Percentiles rank a stretch among this genome's conserved stretches.
These are phyloP conservation scores for Cladosporium sp. DNA, from an alignment of 2,329 filamentous ascomycete genomes.

Conservation along the genomic window DNA sequence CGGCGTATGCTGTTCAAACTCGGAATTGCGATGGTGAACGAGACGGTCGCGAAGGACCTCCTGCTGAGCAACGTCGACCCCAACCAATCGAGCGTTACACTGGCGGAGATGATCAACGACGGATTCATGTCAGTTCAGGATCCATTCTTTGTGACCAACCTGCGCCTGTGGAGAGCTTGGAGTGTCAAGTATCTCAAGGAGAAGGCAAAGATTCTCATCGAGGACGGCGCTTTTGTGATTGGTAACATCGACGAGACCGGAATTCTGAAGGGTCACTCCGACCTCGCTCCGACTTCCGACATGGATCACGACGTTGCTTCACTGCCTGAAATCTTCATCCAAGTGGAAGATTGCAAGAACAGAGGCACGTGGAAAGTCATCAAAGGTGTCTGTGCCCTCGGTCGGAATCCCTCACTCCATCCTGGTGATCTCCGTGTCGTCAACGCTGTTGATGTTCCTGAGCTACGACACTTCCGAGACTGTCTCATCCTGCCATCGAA, in stretches of 20 bases:
- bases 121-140: constrained; percentile 76
- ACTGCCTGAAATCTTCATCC: constrained; percentile 86
- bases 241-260: constrained; percentile 86
- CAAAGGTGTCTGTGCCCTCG: constrained; percentile 77
- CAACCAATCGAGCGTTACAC: constrained; percentile 73
- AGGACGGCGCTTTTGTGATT: constrained; percentile 82
- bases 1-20: constrained; percentile 68
- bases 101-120: constrained; percentile 75
- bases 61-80: constrained; percentile 79
- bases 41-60: constrained; percentile 64
- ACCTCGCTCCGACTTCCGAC: constrained; percentile 43
- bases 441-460: constrained; percentile 72
- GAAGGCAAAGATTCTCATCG: constrained; percentile 81
- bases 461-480: constrained; percentile 75
- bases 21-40: constrained; percentile 68
- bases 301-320: constrained; percentile 50
- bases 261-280: constrained; percentile 70
- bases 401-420: constrained; percentile 90
- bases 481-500: constrained; percentile 84
- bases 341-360: constrained; percentile 62
- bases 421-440: constrained; percentile 90
- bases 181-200: constrained; percentile 88
- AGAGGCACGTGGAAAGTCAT: constrained; percentile 65
- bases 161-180: constrained; percentile 86
- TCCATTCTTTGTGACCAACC: constrained; percentile 77